Evolutionary conservation across 257 asterid species (phyloP).

Genomic region (Dorcoceras hygrometricum): DNA sequence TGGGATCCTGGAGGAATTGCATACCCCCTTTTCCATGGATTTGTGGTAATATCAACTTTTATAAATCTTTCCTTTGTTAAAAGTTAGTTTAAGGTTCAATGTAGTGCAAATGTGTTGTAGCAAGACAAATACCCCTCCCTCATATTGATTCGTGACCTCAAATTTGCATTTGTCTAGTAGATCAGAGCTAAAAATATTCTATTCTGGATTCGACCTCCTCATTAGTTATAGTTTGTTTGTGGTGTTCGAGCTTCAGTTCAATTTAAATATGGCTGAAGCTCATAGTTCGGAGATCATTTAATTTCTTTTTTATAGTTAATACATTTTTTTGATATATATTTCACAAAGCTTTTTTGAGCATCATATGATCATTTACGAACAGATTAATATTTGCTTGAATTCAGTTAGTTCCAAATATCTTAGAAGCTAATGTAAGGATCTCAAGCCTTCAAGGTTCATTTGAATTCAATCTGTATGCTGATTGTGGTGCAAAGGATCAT

Average conservation of each 20-base stretch:
- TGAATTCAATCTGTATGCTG: neutral
- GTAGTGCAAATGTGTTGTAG: neutral
- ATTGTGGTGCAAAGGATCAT: neutral
- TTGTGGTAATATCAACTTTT: slow-evolving; percentile 57
- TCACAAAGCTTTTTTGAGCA: neutral
- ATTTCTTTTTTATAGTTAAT: too few species aligned
- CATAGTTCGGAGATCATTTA: neutral
- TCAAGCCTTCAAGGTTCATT: neutral
- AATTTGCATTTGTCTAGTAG: neutral
- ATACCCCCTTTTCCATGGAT: slow-evolving; percentile 76
- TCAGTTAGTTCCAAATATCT: neutral
- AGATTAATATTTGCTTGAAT: neutral
- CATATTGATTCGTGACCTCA: neutral
- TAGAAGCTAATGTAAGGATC: neutral
- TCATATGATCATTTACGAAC: neutral
- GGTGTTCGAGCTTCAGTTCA: neutral
- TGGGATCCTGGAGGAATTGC: slow-evolving; percentile 66
- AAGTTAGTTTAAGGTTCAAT: neutral
- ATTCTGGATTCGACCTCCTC: too few species aligned
- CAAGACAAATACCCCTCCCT: neutral
- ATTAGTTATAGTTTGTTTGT: neutral
- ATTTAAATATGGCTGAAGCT: too few species aligned
- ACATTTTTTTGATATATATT: too few species aligned
- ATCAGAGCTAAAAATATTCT: neutral
- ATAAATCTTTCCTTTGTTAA: slow-evolving; percentile 5